These are phyloP conservation scores for Verticillium isaacii DNA, from an alignment of 2,329 filamentous ascomycete species.

Conservation along the genomic window DNA sequence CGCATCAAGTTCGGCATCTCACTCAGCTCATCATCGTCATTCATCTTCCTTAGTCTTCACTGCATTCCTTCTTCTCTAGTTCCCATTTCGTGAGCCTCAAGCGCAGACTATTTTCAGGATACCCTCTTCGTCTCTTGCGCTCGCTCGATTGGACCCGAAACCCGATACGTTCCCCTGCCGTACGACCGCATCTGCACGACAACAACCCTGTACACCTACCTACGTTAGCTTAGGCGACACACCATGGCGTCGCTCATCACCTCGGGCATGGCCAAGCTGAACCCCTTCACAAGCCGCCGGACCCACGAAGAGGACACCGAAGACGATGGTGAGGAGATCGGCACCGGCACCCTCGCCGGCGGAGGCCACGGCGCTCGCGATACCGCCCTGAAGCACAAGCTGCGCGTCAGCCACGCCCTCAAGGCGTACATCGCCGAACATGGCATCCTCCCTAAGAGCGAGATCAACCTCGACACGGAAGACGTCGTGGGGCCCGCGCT, in stretches of 20 bases:
- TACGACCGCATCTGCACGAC: too few species aligned
- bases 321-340: constrained; percentile 47
- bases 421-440: constrained; percentile 51
- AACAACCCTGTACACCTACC: too few species aligned
- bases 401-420: constrained; percentile 56
- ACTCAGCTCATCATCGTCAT: not conserved
- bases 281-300: constrained; percentile 26
- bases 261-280: constrained; percentile 28
- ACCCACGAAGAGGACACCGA: constrained; percentile 37
- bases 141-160: not conserved
- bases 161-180: too few species aligned
- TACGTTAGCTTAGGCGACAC: too few species aligned
- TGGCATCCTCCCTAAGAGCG: constrained; percentile 45
- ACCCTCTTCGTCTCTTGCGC: not conserved
- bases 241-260: constrained; percentile 3
- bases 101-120: not conserved
- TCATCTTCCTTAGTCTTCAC: not conserved
- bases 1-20: not conserved
- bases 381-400: constrained; percentile 43
- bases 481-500: constrained; percentile 41
- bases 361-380: constrained; percentile 51
- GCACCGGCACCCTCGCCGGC: constrained; percentile 47
- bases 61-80: not conserved
- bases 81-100: too few species aligned
- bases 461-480: constrained; percentile 27